Base-by-base conservation (phyloP, 2,329 filamentous ascomycete species). In the Trichoderma sp. region DNA sequence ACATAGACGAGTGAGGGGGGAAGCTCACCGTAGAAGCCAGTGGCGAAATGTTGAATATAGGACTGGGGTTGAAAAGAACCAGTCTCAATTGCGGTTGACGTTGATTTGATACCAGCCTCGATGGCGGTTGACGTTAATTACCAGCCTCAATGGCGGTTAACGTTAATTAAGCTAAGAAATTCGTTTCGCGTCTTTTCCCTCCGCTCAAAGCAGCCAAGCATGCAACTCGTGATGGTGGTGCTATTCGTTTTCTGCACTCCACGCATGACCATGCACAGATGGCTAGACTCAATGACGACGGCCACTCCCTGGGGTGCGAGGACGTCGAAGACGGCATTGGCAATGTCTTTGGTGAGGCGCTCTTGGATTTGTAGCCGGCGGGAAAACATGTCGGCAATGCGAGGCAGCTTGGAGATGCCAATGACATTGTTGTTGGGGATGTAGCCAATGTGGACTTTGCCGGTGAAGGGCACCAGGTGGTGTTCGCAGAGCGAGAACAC, bases 401-500 rank as follows among this genome's bases (percentile, higher is more conserved):
- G 92, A 30, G 95, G 95, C 64, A 99, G 88, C 81, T 99, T 99
- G 36, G 95, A 98, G 67, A 99, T 91, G 64, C 96, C 96, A 73
- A 99, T 94, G 67, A 99, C 95, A 72, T 95, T 91, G 79, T 94
- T 90, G 78, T 91, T 90, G 34, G 96, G 96, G 74, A 99, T 98
- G 82, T 99, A 99, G 72, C 95, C 96, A 77, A 99, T 98, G 83
- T 99, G 96, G 93, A 99, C 98, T 93, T 97, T 98, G 77, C 96
- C 96, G 3, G 89, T 95, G 78, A 99, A 99, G 0, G 96, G 96
- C 8, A 99, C 95, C 80, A 99, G 88, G 80, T 99, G 96, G 81
- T 99, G 96, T 84, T 99, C 96, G 85, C 96, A 99, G 57, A 98
- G 85, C 74, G 92, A 95, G 82, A 94, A 97, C 13, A 98, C 89